Evolutionary conservation across 495 filamentous ascomycete species (phyloP).

Genomic region (Penicillium verhagenii): DNA sequence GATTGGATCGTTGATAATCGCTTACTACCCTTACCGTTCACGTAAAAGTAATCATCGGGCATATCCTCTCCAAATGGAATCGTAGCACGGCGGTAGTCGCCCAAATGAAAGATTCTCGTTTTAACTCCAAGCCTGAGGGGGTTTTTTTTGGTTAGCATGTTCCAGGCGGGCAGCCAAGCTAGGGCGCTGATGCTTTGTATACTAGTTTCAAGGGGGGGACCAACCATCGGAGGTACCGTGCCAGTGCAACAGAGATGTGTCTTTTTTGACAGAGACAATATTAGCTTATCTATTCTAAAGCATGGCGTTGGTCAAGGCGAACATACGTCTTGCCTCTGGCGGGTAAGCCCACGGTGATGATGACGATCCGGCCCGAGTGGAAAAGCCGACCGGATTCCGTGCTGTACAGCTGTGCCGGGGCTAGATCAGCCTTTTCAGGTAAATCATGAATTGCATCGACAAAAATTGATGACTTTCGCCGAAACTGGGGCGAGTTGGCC

Average conservation of each 20-base stretch:
- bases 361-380: conserved; percentile 94
- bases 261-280: conserved; percentile 37
- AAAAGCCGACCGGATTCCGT: conserved; percentile 96
- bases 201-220: conserved; percentile 24
- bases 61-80: conserved; percentile 83
- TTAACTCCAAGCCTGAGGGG: conserved; percentile 99
- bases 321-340: conserved; percentile 94
- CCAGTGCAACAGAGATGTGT: conserved; percentile 92
- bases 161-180: too few relatives aligned
- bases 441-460: conserved; percentile 98
- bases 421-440: conserved; percentile 77
- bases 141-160: conserved; percentile 5
- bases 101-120: conserved; percentile 94
- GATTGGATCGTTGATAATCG: background rate
- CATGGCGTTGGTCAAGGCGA: conserved; percentile 2
- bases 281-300: conserved; percentile 6
- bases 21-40: conserved; percentile 60
- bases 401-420: conserved; percentile 95
- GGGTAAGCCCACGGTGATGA: conserved; percentile 93
- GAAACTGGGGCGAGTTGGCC: conserved; percentile 76
- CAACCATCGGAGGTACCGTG: conserved; percentile 91
- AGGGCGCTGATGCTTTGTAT: background rate
- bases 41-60: conserved; percentile 96
- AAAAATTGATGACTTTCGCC: conserved; percentile 89
- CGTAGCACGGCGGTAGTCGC: conserved; percentile 91